phyloP scores from a whole-genome alignment of 176 grass and related monocot species.

The Themeda triandra region DNA sequence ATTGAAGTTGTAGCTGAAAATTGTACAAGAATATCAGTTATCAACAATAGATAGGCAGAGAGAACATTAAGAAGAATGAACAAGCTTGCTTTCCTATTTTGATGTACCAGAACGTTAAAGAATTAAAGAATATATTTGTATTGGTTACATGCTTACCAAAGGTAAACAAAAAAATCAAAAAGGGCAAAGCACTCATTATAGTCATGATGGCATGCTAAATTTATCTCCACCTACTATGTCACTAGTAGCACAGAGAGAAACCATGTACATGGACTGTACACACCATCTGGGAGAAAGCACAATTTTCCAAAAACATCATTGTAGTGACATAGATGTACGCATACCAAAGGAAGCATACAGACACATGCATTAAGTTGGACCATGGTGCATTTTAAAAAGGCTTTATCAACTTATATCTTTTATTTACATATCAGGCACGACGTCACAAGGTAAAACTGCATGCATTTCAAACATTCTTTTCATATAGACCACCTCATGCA shows the following conservation, averaged over 20 bases:
- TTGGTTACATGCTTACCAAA: background rate
- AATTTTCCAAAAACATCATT: background rate
- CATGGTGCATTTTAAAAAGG: background rate
- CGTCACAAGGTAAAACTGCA: background rate
- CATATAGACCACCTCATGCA: background rate
- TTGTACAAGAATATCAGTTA: constrained; percentile 21
- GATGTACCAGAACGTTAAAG: constrained; percentile 15
- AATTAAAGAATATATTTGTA: background rate
- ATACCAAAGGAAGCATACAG: background rate
- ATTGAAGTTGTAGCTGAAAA: constrained; percentile 98
- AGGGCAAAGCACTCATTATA: background rate
- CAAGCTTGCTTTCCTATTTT: constrained; percentile 9
- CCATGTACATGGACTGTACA: background rate
- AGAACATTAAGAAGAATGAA: constrained; percentile 7
- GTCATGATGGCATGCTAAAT: background rate
- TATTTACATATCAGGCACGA: background rate
- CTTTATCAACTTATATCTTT: background rate
- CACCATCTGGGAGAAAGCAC: background rate
- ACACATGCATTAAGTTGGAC: background rate
- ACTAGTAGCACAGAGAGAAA: constrained; percentile 15
- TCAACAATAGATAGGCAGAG: background rate
- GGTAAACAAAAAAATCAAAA: background rate
- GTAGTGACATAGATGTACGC: background rate
- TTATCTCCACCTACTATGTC: constrained; percentile 3
- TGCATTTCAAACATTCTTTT: background rate